Percentiles rank a stretch among this genome's conserved stretches.
phyloP scores from a whole-genome alignment of 768 basidiomycete genomes.

The Flagelloscypha sp. region DNA sequence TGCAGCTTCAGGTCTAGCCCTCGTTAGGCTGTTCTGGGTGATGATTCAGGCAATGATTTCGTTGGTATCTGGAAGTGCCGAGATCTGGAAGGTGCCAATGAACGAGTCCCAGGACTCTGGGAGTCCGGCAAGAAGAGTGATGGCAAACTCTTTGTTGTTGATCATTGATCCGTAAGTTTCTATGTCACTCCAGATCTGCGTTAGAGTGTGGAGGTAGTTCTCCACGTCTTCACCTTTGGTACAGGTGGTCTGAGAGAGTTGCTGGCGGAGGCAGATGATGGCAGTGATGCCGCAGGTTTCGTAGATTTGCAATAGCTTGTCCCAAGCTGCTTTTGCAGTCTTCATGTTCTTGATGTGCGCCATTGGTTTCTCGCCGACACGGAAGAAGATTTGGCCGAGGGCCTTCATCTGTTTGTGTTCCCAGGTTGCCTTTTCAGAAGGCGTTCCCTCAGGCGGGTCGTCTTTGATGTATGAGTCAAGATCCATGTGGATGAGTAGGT shows the following conservation, averaged over 20 bases:
- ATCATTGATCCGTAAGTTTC: slow-evolving; percentile 14
- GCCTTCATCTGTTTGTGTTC: slow-evolving; percentile 21
- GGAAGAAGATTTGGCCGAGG: slow-evolving; percentile 21
- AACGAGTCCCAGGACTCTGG: slow-evolving; percentile 27
- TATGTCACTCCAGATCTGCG: slow-evolving; percentile 16
- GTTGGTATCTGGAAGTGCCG: slow-evolving; percentile 11
- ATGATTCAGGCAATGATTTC: slow-evolving; percentile 19
- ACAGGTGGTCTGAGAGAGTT: slow-evolving; percentile 18
- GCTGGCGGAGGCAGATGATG: slow-evolving; percentile 16
- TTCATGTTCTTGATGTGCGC: slow-evolving; percentile 19
- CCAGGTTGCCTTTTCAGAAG: slow-evolving; percentile 14
- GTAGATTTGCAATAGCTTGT: slow-evolving; percentile 19
- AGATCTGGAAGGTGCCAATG: slow-evolving; percentile 14
- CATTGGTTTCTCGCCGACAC: slow-evolving; percentile 18
- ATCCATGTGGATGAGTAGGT: slow-evolving; percentile 16
- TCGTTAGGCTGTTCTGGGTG: slow-evolving; percentile 14
- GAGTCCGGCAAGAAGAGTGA: slow-evolving; percentile 22
- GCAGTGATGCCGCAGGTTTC: slow-evolving; percentile 20
- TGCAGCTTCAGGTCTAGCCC: too few relatives aligned
- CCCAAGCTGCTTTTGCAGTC: slow-evolving; percentile 21
- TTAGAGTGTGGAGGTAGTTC: slow-evolving; percentile 22
- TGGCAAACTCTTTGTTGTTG: slow-evolving; percentile 21
- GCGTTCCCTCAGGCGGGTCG: too few relatives aligned
- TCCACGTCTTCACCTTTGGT: slow-evolving; percentile 23
- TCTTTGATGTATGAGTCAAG: slow-evolving; percentile 8